Evolutionary conservation across 805 yeast species (phyloP), one percentile per base, ranked within the genome.

Genomic region (Wickerhamomyces chambardii): DNA sequence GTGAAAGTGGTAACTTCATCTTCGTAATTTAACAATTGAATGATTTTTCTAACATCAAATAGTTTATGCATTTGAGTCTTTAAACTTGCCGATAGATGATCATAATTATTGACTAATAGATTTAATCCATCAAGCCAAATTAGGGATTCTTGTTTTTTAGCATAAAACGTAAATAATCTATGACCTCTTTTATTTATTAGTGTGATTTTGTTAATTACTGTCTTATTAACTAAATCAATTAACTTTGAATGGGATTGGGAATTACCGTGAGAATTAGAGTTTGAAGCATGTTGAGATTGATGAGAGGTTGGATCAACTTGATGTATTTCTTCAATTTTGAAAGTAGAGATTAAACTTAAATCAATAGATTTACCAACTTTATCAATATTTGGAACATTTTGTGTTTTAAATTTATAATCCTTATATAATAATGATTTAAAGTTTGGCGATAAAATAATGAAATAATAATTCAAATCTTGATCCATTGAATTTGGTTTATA

Each of bases 81-180:
- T 6, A 78, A 63, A 15, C 66, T 73, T 1, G 49, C 51, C 1
- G 77, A 68, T 15, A 69, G 41, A 26, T 48, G 57, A 17, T 46
- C 51, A 35, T 37, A 39, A 34, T 48, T 63, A 35, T 64, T 61
- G 16, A 66, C 59, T 26, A 75, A 49, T 50, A 75, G 58, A 47
- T 73, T 75, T 36, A 84, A 54, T 0, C 94, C 95, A 56, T 85
- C 95, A 26, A 80, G 59, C 94, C 94, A 85, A 7, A 78, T 72
- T 36, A 71, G 73, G 30, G 80, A 75, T 33, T 74, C 68, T 32
- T 79, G 84, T 42, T 71, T 70, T 2, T 84, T 78, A 39, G 82
- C 89, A 50, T 69, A 84, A 46, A 84, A 79, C n/a, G 66, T 54
- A 36, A 84, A 63, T 10, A 76, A 43, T 15, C 59, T 49, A 29